phyloP scores from a whole-genome alignment of 2,329 filamentous ascomycete species.

The Dothiorella sarmentorum region DNA sequence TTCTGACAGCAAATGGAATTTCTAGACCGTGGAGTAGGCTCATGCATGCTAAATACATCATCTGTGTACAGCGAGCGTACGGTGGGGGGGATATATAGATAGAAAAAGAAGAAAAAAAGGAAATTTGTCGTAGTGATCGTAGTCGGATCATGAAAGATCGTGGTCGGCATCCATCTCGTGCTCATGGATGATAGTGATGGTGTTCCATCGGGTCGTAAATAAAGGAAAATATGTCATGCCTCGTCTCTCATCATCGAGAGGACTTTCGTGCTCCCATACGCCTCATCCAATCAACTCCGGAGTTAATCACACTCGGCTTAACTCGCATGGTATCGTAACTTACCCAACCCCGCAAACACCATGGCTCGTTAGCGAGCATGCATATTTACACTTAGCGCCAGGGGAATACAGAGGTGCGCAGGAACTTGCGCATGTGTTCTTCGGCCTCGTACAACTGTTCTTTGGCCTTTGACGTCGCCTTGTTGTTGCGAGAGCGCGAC shows the following conservation, averaged over 20 bases:
- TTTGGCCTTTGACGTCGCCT: constrained; percentile 25
- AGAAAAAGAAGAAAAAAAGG: not conserved
- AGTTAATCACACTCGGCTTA: too few species aligned
- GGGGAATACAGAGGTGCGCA: constrained; percentile 31
- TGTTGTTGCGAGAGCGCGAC: constrained; percentile 23
- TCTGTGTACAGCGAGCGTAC: constrained; percentile 7
- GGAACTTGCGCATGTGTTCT: constrained; percentile 36
- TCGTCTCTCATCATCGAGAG: constrained; percentile 15
- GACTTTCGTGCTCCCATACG: constrained; percentile 1
- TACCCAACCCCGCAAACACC: constrained; percentile 13
- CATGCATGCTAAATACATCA: not conserved
- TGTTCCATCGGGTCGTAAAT: constrained; percentile 5
- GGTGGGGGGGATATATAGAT: not conserved
- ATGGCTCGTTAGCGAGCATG: constrained; percentile 11
- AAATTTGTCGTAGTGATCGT: constrained; percentile 3
- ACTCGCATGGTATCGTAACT: not conserved
- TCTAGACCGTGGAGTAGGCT: constrained; percentile 7
- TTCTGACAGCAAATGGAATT: constrained; percentile 2
- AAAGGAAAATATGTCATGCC: not conserved
- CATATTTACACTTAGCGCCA: constrained; percentile 27
- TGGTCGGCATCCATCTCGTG: constrained; percentile 14
- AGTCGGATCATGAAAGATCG: constrained; percentile 9
- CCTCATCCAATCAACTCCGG: constrained; percentile 11
- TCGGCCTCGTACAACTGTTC: constrained; percentile 36
- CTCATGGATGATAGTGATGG: constrained; percentile 16